Evolutionary conservation across 495 filamentous ascomycete species (phyloP), one percentile per base, ranked within the genome.

Genomic region (Entonaema liquescens): DNA sequence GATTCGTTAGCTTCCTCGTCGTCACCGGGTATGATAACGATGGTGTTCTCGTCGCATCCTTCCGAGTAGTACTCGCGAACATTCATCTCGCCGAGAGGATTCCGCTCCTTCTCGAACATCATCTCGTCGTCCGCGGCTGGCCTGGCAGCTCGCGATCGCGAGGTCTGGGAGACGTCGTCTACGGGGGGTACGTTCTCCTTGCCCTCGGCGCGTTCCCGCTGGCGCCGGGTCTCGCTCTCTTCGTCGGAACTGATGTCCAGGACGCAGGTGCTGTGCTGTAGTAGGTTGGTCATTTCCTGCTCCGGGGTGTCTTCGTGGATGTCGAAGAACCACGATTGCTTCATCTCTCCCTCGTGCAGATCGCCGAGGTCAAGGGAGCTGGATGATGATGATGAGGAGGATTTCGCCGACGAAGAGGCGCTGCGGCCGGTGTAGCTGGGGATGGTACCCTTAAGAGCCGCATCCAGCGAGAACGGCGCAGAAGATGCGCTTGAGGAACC

Each of bases 261-360:
- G 0, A 90, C 90, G 73, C 89, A 87, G 21, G 95, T 93, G 31
- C 89, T 91, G 80, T 98, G 95, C 75, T 97, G 90, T 83, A 98
- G 92, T 3, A 97, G 81, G 75, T 96, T 98, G 59, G 92, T 90
- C 79, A 93, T 90, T 73, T 94, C 89, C 71, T 99, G 92, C 71
- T 96, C 91, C 31, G 88, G 87, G 0, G 92, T 92, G 79, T 99
- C 95, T 76, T 97, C 94, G 74, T 99, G 89, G 78, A 99, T 98
- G 44, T 93, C 89, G 77, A 98, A 98, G 81, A 90, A 90, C 95
- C 95, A 98, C 15, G 86, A 86, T 23, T 88, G 87, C 25, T 86
- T 88, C 49, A 82, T 77, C 56, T 85, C 84, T 12, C 85, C 62
- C 47, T 84, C 79, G 44, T 67, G 67, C 60, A 72, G 73, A 66